Base-by-base conservation (phyloP, 2,329 filamentous ascomycete genomes). In the Neofusicoccum kwambonambiense region DNA sequence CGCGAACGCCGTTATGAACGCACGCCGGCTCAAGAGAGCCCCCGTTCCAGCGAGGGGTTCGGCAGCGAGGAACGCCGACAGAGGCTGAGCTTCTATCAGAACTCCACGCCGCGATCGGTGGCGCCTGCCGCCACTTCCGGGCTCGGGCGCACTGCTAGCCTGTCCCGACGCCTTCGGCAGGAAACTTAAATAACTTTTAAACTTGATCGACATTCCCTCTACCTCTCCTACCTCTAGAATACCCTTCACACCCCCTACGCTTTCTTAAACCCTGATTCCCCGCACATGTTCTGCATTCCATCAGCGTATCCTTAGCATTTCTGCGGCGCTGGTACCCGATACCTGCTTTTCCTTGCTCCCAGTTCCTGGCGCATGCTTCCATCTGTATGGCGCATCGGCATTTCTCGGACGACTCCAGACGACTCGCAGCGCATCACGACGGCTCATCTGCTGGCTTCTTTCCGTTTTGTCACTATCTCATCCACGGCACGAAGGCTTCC, bases 1-100 rank as follows among this genome's bases (percentile, higher is more conserved):
- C 62, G 62, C 42, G 62, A 64, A n/a, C 63, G 63, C 54, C 22
- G 54, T 17, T 54, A 52, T 22, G 63, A 65, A 13, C 63, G 63
- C 15, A 31, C 45, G n/a, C 56, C 63, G 15, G 22, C 62, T 22
- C 13, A 44, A 4, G 51, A 49, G n/a, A 58, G 51, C 19, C 62
- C 62, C 22, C 51, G 62, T 3, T 17, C 50, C 12, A 41, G 39
- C 39, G 61, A 64, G 0, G 27, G 27, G 27, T 64, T 54, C 12
- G 50, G 61, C 15, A 50, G 51, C 17, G 62, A 64, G 8, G 62
- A 64, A 13, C 62, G 62, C 19, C 51, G 62, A 13, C 62, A 64
- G 35, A 57, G 62, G 27, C 13, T 64, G 17, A 54, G 62, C 44
- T 22, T 57, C 5, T 57, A 58, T 35, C 54, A 51, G 4, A 64